Percentiles rank a stretch among this genome's conserved stretches.
These are phyloP conservation scores for Auricularia cornea DNA, from an alignment of 768 basidiomycete species.

Conservation along the genomic window DNA sequence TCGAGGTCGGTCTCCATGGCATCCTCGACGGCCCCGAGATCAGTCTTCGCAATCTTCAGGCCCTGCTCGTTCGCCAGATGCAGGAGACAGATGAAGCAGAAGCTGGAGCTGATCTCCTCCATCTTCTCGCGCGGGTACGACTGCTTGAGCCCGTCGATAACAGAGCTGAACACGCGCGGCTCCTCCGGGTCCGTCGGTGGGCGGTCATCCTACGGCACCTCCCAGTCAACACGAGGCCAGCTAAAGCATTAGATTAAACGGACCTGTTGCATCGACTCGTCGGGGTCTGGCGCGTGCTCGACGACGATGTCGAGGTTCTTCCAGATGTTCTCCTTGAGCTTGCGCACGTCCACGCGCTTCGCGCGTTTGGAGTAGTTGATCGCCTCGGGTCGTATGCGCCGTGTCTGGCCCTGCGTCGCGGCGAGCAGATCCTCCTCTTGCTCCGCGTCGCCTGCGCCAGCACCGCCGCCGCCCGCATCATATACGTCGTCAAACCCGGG, in stretches of 20 bases:
- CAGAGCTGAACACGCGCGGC: constrained; percentile 63
- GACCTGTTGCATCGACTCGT: constrained; percentile 28
- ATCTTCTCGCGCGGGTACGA: constrained; percentile 91
- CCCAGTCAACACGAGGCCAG: constrained; percentile 37
- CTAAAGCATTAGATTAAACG: neutral
- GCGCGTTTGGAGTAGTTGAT: constrained; percentile 94
- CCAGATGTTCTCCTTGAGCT: constrained; percentile 98
- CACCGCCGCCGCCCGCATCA: constrained; percentile 41
- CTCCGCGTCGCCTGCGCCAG: constrained; percentile 40
- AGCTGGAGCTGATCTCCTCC: constrained; percentile 97
- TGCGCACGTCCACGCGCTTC: constrained; percentile 93
- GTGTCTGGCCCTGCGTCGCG: constrained; percentile 64
- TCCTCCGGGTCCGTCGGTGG: constrained; percentile 55
- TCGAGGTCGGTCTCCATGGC: constrained; percentile 8
- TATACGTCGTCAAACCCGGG: constrained; percentile 54
- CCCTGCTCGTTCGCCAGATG: constrained; percentile 97
- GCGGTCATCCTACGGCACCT: constrained; percentile 37
- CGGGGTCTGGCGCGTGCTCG: constrained; percentile 22
- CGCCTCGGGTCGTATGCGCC: constrained; percentile 75
- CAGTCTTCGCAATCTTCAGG: constrained; percentile 55
- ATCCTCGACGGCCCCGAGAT: constrained; percentile 12
- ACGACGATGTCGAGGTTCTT: constrained; percentile 76
- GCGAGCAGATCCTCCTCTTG: constrained; percentile 86
- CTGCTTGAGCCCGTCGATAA: constrained; percentile 71
- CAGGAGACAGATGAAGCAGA: constrained; percentile 96